Evolutionary conservation across 257 asterid species (phyloP).

Genomic region (Euphrasia confusa): DNA sequence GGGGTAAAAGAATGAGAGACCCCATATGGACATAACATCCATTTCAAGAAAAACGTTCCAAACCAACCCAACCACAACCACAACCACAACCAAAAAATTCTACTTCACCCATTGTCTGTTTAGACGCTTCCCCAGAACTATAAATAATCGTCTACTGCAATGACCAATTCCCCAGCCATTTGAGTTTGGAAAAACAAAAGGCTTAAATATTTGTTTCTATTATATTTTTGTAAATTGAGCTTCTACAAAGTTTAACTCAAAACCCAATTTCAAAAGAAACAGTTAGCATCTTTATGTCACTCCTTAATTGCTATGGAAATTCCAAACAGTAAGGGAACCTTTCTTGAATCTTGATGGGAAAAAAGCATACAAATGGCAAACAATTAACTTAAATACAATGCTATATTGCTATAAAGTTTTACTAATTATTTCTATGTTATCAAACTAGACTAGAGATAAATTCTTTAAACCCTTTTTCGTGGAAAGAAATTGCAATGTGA

Average conservation of each 20-base stretch:
- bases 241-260: background rate
- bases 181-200: background rate
- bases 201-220: background rate
- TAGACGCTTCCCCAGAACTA: background rate
- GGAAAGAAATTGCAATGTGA: conserved; percentile 1
- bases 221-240: background rate
- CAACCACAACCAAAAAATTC: background rate
- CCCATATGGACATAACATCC: background rate
- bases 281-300: background rate
- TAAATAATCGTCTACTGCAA: background rate
- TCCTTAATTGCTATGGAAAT: conserved; percentile 8
- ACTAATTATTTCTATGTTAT: conserved; percentile 1
- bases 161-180: background rate
- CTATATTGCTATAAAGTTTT: background rate
- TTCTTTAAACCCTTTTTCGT: background rate
- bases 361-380: background rate
- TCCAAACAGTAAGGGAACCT: conserved; percentile 14
- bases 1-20: too few relatives aligned
- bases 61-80: background rate
- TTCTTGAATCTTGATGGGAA: background rate
- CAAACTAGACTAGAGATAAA: background rate
- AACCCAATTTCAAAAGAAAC: background rate
- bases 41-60: background rate
- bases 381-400: conserved; percentile 1
- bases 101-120: background rate